Evolutionary conservation across 306 rosid species (phyloP), one percentile per base, ranked within the genome.

Genomic region (Prunus mongolica): DNA sequence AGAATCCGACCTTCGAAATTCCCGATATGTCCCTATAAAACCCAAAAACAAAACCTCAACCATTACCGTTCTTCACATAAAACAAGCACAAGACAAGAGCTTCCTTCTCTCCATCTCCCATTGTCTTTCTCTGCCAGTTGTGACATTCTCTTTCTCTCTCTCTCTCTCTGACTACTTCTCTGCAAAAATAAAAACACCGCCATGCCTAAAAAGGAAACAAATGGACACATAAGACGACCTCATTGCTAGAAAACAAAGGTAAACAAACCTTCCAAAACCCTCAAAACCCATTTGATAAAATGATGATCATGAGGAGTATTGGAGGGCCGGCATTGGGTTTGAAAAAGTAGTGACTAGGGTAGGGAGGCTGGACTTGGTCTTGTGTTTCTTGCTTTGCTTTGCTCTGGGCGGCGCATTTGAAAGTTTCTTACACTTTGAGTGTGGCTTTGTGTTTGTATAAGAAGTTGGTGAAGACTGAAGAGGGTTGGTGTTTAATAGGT

Each of bases 401-500:
- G 50, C 56, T 75, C 77, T 28, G 13, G 19, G 38, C 44, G 80
- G 67, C 15, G 77, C 2, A 11, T 75, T 79, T 76, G 93, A 78
- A 85, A 71, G 82, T 76, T 84, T 85, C 89, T 15, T 69, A 7
- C 9, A 38, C 2, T 38, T 38, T 7, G 44, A 7, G 44, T 7
- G 44, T 38, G 44, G 44, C 44, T 6, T 38, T 69, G 38, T 13
- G 18, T 68, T 86, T 16, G 32, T 60, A 16, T 62, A 30, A 8
- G 22, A 3, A 58, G 73, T 80, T 49, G 64, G 22, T 50, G 76
- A 44, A 76, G 80, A 47, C 52, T 12, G 52, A 47, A 47, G 52
- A 52, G 14, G 78, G 79, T 71, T 85, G 88, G 86, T 85, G 71
- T 78, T 80, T 78, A 82, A 81, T 82, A 66, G 89, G 91, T 90